phyloP scores from a whole-genome alignment of 1,139 yeast species.

The Hansenula lynferdii region DNA sequence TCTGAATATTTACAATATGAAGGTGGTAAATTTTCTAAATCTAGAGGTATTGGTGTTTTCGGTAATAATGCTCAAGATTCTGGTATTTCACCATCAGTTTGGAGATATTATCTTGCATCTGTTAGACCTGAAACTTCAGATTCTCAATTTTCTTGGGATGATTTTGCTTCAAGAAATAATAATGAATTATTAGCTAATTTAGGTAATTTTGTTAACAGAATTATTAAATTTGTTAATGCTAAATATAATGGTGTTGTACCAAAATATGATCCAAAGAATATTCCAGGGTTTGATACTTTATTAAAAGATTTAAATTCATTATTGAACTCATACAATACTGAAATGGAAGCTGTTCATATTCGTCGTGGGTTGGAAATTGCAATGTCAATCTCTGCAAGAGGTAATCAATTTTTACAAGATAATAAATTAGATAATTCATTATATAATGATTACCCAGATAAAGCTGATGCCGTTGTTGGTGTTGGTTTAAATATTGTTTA shows the following conservation, averaged over 20 bases:
- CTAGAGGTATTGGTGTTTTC: constrained; percentile 95
- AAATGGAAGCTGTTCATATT: constrained; percentile 75
- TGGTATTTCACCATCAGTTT: constrained; percentile 85
- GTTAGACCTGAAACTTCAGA: constrained; percentile 95
- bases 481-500: constrained; percentile 87
- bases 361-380: constrained; percentile 89
- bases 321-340: constrained; percentile 55
- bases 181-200: constrained; percentile 90
- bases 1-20: constrained; percentile 97
- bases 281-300: constrained; percentile 47
- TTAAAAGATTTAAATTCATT: constrained; percentile 57
- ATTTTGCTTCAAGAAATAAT: constrained; percentile 90
- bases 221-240: constrained; percentile 83
- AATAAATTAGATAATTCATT: constrained; percentile 89
- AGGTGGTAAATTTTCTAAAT: constrained; percentile 96
- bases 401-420: constrained; percentile 92
- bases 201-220: constrained; percentile 94
- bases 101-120: constrained; percentile 94
- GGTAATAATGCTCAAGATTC: constrained; percentile 97
- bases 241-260: constrained; percentile 93
- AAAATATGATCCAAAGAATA: constrained; percentile 38
- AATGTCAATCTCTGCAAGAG: constrained; percentile 88
- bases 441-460: constrained; percentile 69
- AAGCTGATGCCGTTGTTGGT: constrained; percentile 89
- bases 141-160: constrained; percentile 96